Percentiles rank a stretch among this genome's conserved stretches.
These are phyloP conservation scores for Daldinia sp. DNA, from an alignment of 2,329 filamentous ascomycete species.

Conservation along the genomic window DNA sequence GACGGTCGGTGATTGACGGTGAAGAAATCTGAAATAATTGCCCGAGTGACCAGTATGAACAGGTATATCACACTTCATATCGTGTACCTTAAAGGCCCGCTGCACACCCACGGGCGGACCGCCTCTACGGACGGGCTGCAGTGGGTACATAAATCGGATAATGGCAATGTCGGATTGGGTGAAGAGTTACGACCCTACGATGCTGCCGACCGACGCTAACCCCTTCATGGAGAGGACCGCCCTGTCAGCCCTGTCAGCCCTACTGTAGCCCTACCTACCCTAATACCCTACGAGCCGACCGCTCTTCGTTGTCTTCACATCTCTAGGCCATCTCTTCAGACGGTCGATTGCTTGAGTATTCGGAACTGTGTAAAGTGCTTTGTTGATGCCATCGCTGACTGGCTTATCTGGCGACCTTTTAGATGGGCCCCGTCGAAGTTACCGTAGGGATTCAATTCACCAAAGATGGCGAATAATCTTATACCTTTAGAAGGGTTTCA, in stretches of 20 bases:
- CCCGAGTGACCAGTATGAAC: background rate
- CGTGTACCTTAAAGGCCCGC: background rate
- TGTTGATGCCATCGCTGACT: background rate
- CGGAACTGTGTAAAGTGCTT: background rate
- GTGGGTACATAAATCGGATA: constrained; percentile 25
- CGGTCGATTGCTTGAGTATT: constrained; percentile 1
- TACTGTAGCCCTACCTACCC: constrained; percentile 20
- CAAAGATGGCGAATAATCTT: constrained; percentile 22
- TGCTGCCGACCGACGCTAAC: constrained; percentile 28
- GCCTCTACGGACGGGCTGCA: constrained; percentile 15
- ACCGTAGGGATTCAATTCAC: constrained; percentile 2
- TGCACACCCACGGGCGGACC: constrained; percentile 1
- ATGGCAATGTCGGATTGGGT: constrained; percentile 27
- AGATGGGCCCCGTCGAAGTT: constrained; percentile 4
- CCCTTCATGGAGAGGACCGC: constrained; percentile 26
- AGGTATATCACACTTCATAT: constrained; percentile 5
- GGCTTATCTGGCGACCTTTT: constrained; percentile 3
- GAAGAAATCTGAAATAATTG: background rate
- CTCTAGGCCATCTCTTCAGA: background rate
- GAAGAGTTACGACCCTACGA: constrained; percentile 19
- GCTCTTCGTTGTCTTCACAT: constrained; percentile 14
- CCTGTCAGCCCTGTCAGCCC: constrained; percentile 35
- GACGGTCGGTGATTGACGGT: constrained; percentile 20
- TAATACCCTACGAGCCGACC: constrained; percentile 19
- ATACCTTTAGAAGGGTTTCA: constrained; percentile 16